These are phyloP conservation scores for Anthracocystis walkeri DNA, from an alignment of 1,284 basidiomycete genomes.

Conservation along the genomic window DNA sequence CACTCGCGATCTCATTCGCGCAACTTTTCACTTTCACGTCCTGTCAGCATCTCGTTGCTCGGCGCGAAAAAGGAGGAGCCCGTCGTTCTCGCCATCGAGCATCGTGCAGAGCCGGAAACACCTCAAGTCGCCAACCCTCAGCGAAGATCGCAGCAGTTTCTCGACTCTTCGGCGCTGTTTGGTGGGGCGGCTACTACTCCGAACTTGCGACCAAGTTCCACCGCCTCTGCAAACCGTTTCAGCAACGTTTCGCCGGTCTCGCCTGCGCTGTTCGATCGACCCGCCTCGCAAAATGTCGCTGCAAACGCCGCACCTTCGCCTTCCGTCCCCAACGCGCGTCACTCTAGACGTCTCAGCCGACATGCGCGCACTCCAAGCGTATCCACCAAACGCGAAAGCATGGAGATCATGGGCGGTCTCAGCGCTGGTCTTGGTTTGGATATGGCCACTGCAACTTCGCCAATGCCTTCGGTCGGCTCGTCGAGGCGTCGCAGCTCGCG, in stretches of 20 bases:
- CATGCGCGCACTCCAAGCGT: slow-evolving; percentile 59
- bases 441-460: slow-evolving; percentile 14
- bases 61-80: slow-evolving; percentile 48
- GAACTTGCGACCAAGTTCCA: slow-evolving; percentile 8
- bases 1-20: slow-evolving; percentile 46
- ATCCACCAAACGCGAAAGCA: slow-evolving; percentile 61
- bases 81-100: slow-evolving; percentile 47
- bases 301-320: slow-evolving; percentile 13
- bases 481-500: slow-evolving; percentile 51
- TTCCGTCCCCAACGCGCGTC: slow-evolving; percentile 17
- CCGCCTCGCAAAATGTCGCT: slow-evolving; percentile 12
- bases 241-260: slow-evolving; percentile 18
- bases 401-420: slow-evolving; percentile 66
- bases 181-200: slow-evolving; percentile 6
- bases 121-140: background rate
- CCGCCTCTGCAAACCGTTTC: slow-evolving; percentile 18
- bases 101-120: slow-evolving; percentile 22
- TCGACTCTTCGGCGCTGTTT: slow-evolving; percentile 40
- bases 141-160: slow-evolving; percentile 42
- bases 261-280: slow-evolving; percentile 25
- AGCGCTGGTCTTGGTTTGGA: slow-evolving; percentile 52
- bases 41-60: slow-evolving; percentile 45
- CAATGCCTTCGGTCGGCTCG: slow-evolving; percentile 21
- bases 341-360: slow-evolving; percentile 50
- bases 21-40: slow-evolving; percentile 29